These are phyloP conservation scores for Aspergillus sp. DNA, from an alignment of 2,329 filamentous ascomycete genomes.

Conservation along the genomic window DNA sequence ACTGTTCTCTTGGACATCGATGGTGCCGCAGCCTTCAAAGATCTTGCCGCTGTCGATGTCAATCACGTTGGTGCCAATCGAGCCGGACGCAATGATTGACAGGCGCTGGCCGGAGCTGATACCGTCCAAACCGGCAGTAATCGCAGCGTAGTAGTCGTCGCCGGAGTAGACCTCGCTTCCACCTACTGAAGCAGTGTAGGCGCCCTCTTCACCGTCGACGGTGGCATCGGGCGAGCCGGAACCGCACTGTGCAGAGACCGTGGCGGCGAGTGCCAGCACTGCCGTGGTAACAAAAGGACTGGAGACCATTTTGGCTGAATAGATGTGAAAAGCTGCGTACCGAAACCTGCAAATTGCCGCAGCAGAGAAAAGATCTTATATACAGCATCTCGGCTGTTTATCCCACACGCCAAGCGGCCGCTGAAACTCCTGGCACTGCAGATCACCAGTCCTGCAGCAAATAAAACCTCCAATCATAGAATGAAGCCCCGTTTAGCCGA, in stretches of 20 bases:
- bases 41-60: constrained; percentile 9
- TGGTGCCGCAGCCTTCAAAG: constrained; percentile 15
- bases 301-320: background rate
- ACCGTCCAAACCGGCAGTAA: constrained; percentile 5
- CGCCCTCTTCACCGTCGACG: constrained; percentile 2
- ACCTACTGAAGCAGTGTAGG: constrained; percentile 10
- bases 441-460: background rate
- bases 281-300: background rate
- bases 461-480: background rate
- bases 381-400: background rate
- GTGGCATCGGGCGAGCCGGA: constrained; percentile 15
- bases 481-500: background rate
- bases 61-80: constrained; percentile 8
- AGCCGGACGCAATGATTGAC: constrained; percentile 12
- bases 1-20: constrained; percentile 5
- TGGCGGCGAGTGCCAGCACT: constrained; percentile 7
- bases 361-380: background rate
- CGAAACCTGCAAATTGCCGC: too few relatives aligned
- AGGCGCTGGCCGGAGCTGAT: constrained; percentile 11
- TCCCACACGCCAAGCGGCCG: background rate
- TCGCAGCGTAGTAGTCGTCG: constrained; percentile 7
- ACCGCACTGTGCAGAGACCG: constrained; percentile 9
- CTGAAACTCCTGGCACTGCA: background rate
- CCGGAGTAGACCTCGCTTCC: constrained; percentile 10
- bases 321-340: too few relatives aligned